Evolutionary conservation across 345 rosid genomes (phyloP).

Genomic region (Cardamine occulta): DNA sequence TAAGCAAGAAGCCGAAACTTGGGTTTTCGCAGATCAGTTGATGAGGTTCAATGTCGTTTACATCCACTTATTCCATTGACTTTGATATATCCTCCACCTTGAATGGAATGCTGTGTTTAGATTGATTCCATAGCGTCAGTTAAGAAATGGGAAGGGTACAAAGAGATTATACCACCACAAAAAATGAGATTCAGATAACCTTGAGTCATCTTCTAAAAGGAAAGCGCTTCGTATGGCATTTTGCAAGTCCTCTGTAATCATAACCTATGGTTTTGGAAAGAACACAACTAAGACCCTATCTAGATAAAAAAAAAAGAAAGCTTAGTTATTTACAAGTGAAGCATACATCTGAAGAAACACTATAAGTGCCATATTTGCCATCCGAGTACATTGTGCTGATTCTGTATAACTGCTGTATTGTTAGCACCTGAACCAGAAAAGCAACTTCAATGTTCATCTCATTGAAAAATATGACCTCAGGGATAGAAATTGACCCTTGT

Average conservation of each 20-base stretch:
- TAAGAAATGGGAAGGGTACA: too few relatives aligned
- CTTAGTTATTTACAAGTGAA: constrained; percentile 12
- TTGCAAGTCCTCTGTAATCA: constrained; percentile 88
- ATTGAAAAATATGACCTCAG: too few relatives aligned
- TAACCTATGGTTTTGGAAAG: constrained; percentile 55
- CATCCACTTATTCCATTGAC: too few relatives aligned
- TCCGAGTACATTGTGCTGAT: constrained; percentile 99
- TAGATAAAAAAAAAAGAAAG: constrained; percentile 8
- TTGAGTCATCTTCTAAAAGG: constrained; percentile 85
- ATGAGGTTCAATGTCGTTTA: too few relatives aligned
- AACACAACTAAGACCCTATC: constrained; percentile 17
- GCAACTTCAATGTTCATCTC: neutral
- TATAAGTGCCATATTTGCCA: constrained; percentile 94
- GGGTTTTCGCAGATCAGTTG: too few relatives aligned
- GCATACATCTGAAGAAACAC: constrained; percentile 92
- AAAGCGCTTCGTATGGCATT: constrained; percentile 85
- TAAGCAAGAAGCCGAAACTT: too few relatives aligned
- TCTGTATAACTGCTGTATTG: constrained; percentile 94
- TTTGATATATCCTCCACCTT: too few relatives aligned
- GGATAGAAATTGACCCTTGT: too few relatives aligned
- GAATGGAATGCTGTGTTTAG: too few relatives aligned
- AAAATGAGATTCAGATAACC: constrained; percentile 42
- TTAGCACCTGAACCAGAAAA: constrained; percentile 68
- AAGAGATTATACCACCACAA: too few relatives aligned
- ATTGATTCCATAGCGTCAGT: too few relatives aligned